Base-by-base conservation (phyloP, 768 basidiomycete genomes). In the Hysterangium stoloniferum region DNA sequence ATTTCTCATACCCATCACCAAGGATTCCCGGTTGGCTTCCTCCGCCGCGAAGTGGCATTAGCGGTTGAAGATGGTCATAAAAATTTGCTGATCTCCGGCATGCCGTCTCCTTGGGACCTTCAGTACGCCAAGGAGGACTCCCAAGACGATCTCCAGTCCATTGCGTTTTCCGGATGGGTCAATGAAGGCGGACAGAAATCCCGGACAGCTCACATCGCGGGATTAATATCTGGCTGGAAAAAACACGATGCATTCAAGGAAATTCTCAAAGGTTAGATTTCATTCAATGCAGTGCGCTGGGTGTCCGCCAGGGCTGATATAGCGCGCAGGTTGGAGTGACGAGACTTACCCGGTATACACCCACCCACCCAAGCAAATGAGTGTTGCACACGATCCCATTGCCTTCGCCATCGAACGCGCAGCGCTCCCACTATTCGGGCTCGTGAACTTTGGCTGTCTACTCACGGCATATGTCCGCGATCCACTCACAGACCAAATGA, bases 361-460 rank as follows among this genome's bases (percentile, higher is more conserved):
- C 28, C 64, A 62, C 62, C 19, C 34, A 17, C 17, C 37, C 17
- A 20, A 29, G 37, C 15, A 44, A n/a, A n/a, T 31, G 31, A 11
- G 38, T 7, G 27, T 33, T 53, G n/a, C 46, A 33, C 20, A 17
- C 28, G 15, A 11, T 28, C n/a, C 44, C 11, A 46, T 56, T 52
- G 72, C 52, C 36, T 73, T 73, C 41, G 63, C 68, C 17, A 66
- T 73, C 38, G 72, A 73, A 52, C 68, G 71, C 28, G 68, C 71
- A 33, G 69, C 68, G 3, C 63, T 73, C 15, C 71, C 72, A 36
- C 52, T 74, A n/a, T 74, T 73, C 53, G 68, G 70, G 6, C 67
- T 73, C 24, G 60, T 66, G 13, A 72, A 74, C 49, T 73, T 69
- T 54, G 72, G 72, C 42, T 71, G 65, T 31, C 59, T 74, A 13